Percentiles rank a stretch among this genome's conserved stretches.
These are phyloP conservation scores for Trichoderma sp. DNA, from an alignment of 2,329 filamentous ascomycete genomes.

Conservation along the genomic window DNA sequence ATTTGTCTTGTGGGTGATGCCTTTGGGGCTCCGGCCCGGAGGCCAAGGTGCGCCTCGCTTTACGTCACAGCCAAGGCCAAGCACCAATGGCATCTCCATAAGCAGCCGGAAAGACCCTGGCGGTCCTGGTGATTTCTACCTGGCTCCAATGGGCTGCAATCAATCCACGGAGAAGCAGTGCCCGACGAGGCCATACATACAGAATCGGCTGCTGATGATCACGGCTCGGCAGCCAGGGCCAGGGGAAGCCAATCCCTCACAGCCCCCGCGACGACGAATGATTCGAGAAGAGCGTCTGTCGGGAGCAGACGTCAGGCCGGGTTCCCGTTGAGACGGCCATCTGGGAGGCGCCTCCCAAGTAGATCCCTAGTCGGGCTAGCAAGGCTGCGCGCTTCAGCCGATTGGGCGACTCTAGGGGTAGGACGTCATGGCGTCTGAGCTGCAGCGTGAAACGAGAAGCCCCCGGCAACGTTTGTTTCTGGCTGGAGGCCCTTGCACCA, in stretches of 20 bases:
- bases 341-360: neutral
- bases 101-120: neutral
- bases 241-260: neutral
- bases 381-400: slow-evolving; percentile 25
- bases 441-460: slow-evolving; percentile 23
- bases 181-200: slow-evolving; percentile 3
- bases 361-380: slow-evolving; percentile 23
- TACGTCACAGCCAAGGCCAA: slow-evolving; percentile 13
- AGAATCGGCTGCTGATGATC: slow-evolving; percentile 6
- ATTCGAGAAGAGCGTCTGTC: slow-evolving; percentile 22
- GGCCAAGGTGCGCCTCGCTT: neutral
- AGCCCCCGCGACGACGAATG: slow-evolving; percentile 13
- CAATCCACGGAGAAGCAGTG: neutral
- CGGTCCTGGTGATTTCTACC: neutral
- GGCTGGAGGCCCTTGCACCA: neutral
- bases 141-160: neutral
- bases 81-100: neutral
- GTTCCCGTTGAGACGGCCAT: slow-evolving; percentile 1
- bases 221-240: slow-evolving; percentile 9
- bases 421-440: slow-evolving; percentile 27
- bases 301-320: slow-evolving; percentile 17
- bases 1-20: neutral
- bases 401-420: slow-evolving; percentile 25
- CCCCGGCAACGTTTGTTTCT: slow-evolving; percentile 16
- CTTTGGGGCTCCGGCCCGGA: neutral